Conservation (phyloP, 2,329 filamentous ascomycete genomes). For the Mollisia scopiformis region DNA sequence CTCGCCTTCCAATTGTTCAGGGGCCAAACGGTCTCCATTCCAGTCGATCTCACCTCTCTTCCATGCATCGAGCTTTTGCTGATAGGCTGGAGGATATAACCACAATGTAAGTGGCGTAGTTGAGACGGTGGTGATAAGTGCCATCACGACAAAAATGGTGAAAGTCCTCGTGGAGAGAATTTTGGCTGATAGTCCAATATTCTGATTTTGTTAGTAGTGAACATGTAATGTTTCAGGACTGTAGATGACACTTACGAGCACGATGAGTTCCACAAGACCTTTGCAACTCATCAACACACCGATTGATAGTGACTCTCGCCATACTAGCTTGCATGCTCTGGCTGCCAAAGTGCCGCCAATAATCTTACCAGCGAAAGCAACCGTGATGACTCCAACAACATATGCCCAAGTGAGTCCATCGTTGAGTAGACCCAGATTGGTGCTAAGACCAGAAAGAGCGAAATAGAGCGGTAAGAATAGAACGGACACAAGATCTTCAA, state of each 20-base stretch:
- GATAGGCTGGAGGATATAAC: conserved; percentile 79
- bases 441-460: conserved; percentile 86
- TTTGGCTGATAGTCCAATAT: conserved; percentile 81
- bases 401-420: conserved; percentile 87
- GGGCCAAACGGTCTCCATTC: conserved; percentile 60
- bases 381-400: conserved; percentile 77
- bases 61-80: conserved; percentile 73
- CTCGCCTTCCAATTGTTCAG: conserved; percentile 40
- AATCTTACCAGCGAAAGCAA: conserved; percentile 87
- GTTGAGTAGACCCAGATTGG: conserved; percentile 82
- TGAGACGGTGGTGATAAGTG: conserved; percentile 80
- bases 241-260: conserved; percentile 66
- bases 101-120: conserved; percentile 77
- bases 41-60: conserved; percentile 89
- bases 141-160: conserved; percentile 95
- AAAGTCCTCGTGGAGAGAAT: conserved; percentile 83
- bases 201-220: conserved; percentile 44
- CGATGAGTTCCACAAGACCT: conserved; percentile 90
- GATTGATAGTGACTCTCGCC: conserved; percentile 88
- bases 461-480: conserved; percentile 92
- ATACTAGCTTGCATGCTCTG: conserved; percentile 74
- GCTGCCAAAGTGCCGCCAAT: conserved; percentile 81
- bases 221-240: background rate
- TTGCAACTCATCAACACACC: conserved; percentile 96
- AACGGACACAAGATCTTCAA: conserved; percentile 86